Conservation (phyloP, 2,329 filamentous ascomycete species). For the Phoma herbarum region DNA sequence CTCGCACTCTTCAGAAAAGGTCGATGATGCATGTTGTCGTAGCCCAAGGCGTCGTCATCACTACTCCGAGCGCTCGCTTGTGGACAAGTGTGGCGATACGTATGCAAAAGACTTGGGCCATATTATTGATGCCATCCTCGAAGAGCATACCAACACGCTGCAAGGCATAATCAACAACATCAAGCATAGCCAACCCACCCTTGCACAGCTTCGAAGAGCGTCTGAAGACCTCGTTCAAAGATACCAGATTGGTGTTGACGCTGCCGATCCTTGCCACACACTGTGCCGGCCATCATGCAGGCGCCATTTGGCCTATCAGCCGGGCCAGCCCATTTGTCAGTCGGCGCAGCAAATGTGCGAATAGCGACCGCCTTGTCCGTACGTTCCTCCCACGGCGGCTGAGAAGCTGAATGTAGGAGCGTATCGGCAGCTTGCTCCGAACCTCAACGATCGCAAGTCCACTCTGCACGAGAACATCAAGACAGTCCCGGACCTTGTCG, state of each 20-base stretch:
- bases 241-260: slow-evolving; percentile 17
- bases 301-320: background rate
- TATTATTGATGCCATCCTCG: slow-evolving; percentile 53
- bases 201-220: slow-evolving; percentile 28
- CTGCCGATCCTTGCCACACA: slow-evolving; percentile 11
- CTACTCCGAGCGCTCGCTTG: slow-evolving; percentile 26
- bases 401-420: slow-evolving; percentile 40
- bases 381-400: slow-evolving; percentile 31
- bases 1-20: slow-evolving; percentile 4
- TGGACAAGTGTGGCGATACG: slow-evolving; percentile 35
- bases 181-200: slow-evolving; percentile 31
- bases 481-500: slow-evolving; percentile 47
- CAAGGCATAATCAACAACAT: slow-evolving; percentile 53
- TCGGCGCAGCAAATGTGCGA: slow-evolving; percentile 20
- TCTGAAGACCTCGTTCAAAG: slow-evolving; percentile 33
- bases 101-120: slow-evolving; percentile 49
- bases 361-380: slow-evolving; percentile 22
- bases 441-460: slow-evolving; percentile 43
- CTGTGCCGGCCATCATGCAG: slow-evolving; percentile 3
- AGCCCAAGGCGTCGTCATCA: slow-evolving; percentile 20
- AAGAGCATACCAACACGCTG: slow-evolving; percentile 52
- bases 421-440: slow-evolving; percentile 37
- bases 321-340: background rate
- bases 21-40: background rate
- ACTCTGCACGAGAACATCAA: slow-evolving; percentile 34